phyloP scores from a whole-genome alignment of 768 basidiomycete genomes.

The Hemileccinum impolitum region DNA sequence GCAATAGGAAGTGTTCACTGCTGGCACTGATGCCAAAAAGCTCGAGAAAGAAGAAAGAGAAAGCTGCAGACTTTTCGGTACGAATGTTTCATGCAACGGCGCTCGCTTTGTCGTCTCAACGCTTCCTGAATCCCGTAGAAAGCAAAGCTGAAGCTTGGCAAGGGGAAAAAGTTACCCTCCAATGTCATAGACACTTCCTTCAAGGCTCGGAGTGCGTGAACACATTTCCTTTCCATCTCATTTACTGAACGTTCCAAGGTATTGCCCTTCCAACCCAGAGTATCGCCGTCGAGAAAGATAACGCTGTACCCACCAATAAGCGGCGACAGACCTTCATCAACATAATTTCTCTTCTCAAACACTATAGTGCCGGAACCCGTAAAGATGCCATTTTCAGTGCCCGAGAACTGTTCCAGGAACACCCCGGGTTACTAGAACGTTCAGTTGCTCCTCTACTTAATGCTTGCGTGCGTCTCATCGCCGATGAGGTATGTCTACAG shows the following conservation, averaged over 20 bases:
- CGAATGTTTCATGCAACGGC: conserved; percentile 9
- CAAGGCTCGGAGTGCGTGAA: conserved; percentile 80
- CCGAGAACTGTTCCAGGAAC: conserved; percentile 63
- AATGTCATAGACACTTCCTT: conserved; percentile 97
- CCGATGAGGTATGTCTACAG: conserved; percentile 65
- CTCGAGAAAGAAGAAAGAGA: conserved; percentile 82
- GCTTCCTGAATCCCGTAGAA: conserved; percentile 50
- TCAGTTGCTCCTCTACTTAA: conserved; percentile 55
- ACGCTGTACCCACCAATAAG: conserved; percentile 64
- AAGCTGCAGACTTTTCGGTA: conserved; percentile 84
- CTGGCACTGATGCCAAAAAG: conserved; percentile 77
- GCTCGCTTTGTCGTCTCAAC: neutral
- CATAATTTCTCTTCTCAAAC: conserved; percentile 73
- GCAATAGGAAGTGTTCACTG: conserved; percentile 5
- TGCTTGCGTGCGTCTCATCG: conserved; percentile 66
- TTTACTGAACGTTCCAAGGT: conserved; percentile 44
- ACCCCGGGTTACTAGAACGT: conserved; percentile 52
- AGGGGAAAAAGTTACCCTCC: conserved; percentile 75
- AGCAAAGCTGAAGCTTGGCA: conserved; percentile 95
- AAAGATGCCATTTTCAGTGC: conserved; percentile 77
- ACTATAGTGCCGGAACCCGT: conserved; percentile 74
- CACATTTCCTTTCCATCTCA: neutral
- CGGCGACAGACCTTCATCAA: conserved; percentile 75
- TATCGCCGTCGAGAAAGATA: conserved; percentile 56
- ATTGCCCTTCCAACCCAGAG: conserved; percentile 88